Evolutionary conservation across 1,284 basidiomycete species (phyloP).

Genomic region (Limonomyces culmigenus): DNA sequence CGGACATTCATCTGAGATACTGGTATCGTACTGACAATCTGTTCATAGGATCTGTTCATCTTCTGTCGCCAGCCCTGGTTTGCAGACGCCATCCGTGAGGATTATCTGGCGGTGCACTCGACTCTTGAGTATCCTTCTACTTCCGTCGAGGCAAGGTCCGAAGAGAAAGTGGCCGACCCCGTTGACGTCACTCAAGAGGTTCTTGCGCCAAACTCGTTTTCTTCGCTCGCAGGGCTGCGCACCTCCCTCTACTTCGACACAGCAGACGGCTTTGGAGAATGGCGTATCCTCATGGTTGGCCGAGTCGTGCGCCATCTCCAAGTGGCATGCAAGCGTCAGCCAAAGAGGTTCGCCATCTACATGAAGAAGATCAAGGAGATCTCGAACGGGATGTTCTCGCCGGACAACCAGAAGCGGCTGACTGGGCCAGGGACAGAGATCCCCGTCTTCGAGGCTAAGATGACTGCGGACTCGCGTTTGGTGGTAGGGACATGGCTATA

Average conservation of each 20-base stretch:
- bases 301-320: constrained; percentile 26
- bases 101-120: too few relatives aligned
- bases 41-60: too few relatives aligned
- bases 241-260: constrained; percentile 31
- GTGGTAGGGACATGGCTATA: constrained; percentile 24
- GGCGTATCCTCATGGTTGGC: constrained; percentile 30
- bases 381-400: constrained; percentile 48
- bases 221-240: too few relatives aligned
- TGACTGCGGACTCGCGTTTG: constrained; percentile 40
- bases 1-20: too few relatives aligned
- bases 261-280: constrained; percentile 32
- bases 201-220: too few relatives aligned
- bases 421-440: constrained; percentile 26
- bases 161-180: too few relatives aligned
- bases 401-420: constrained; percentile 50
- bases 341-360: constrained; percentile 26
- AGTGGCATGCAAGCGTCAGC: constrained; percentile 20
- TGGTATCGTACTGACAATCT: too few relatives aligned
- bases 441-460: constrained; percentile 53
- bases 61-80: too few relatives aligned
- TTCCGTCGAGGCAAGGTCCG: too few relatives aligned
- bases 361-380: constrained; percentile 52
- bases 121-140: too few relatives aligned
- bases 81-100: too few relatives aligned
- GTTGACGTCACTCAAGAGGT: too few relatives aligned